Conservation (phyloP, 257 asterid genomes). For the Sherardia arvensis region DNA sequence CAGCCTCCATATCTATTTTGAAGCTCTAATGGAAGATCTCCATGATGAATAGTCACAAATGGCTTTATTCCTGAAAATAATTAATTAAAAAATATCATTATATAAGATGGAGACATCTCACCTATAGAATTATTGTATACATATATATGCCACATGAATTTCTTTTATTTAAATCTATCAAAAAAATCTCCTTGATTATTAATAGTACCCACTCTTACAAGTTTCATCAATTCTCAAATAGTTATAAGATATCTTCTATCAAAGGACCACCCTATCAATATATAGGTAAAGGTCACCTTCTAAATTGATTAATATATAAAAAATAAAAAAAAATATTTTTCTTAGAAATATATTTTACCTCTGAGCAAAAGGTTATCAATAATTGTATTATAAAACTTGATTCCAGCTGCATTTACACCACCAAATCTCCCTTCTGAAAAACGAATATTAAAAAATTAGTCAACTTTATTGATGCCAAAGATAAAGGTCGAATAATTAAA, state of each 20-base stretch:
- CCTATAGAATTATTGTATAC: background rate
- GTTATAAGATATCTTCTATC: too few species aligned
- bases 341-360: conserved; percentile 25
- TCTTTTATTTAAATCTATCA: too few species aligned
- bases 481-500: background rate
- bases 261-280: background rate
- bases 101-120: background rate
- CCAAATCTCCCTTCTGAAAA: conserved; percentile 54
- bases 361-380: conserved; percentile 40
- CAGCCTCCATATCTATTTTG: conserved; percentile 26
- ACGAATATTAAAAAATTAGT: background rate
- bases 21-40: conserved; percentile 21
- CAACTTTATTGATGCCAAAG: background rate
- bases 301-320: background rate
- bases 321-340: too few species aligned
- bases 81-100: background rate
- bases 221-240: background rate
- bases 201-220: background rate
- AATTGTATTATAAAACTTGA: conserved; percentile 42
- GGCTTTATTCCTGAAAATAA: conserved; percentile 25
- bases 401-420: conserved; percentile 37
- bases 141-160: background rate
- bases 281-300: background rate
- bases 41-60: conserved; percentile 27
- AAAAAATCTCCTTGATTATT: background rate